Base-by-base conservation (phyloP, 805 yeast genomes). In the Nakazawaea wyomingensis region DNA sequence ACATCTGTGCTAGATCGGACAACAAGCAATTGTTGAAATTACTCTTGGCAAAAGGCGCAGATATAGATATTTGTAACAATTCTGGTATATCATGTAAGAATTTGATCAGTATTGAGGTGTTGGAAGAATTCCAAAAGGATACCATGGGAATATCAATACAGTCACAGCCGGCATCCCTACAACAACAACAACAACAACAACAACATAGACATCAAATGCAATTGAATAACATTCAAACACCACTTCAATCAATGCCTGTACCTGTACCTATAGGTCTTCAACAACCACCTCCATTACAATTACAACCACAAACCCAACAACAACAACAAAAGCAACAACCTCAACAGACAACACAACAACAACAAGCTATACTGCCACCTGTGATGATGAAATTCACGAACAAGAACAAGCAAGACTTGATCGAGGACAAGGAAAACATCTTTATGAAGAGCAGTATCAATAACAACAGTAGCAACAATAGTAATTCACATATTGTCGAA, bases 1-100 rank as follows among this genome's bases (percentile, higher is more conserved):
- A 88, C 54, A 66, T 91, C 35, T 89, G 96, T 0, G 76, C 79
- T 13, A 69, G 78, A 29, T 64, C 76, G 7, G 73, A 74, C 3
- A 75, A 82, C 40, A 59, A 71, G 11, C 59, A 61, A 27, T 60
- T 78, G 22, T 63, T 69, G 21, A 64, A 65, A 28, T 60, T 66
- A 16, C 60, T 80, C 39, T 49, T 72, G 32, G 65, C 71, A 37
- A 66, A 74, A 51, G 69, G 73, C 21, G 84, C 83, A 5, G 62
- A 62, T 44, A 39, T 55, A 33, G 30, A 45, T 11, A 22, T 51
- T 36, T 41, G 48, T 6, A 48, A 48, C n/a, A 13, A 34, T 20
- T 37, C 17, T 20, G 63, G 59, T 14, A 28, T 39, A 20, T 18
- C 45, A 11, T 43, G 48, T 29, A 48, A 44, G 27, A 43, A 46